phyloP scores from a whole-genome alignment of 1,284 basidiomycete genomes.

The Xerocomus amazonicus region DNA sequence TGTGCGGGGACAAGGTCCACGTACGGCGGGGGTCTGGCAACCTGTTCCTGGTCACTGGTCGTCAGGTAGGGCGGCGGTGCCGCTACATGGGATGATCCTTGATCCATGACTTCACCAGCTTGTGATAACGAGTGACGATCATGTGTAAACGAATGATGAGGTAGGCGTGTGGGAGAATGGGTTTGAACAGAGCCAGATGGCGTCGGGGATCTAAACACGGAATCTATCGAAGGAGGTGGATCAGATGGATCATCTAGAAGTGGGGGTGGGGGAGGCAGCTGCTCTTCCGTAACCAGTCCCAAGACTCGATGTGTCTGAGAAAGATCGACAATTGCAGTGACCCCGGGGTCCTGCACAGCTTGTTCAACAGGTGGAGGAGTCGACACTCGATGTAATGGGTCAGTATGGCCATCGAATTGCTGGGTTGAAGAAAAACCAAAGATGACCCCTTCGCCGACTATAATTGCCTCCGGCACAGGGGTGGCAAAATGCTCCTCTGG shows the following conservation, averaged over 20 bases:
- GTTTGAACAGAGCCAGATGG: conserved; percentile 42
- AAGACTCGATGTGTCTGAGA: conserved; percentile 54
- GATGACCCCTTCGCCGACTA: conserved; percentile 65
- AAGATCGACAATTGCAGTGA: conserved; percentile 60
- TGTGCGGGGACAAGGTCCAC: conserved; percentile 37
- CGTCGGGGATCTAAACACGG: conserved; percentile 64
- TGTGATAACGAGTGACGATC: conserved; percentile 23
- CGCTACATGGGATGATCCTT: conserved; percentile 38
- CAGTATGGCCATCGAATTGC: conserved; percentile 75
- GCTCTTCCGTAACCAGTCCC: conserved; percentile 51
- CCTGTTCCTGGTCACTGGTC: conserved; percentile 36
- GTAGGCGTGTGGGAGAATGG: conserved; percentile 35
- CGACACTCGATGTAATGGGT: conserved; percentile 53
- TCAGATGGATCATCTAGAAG: conserved; percentile 83
- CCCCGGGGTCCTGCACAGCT: conserved; percentile 61
- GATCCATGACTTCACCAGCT: conserved; percentile 32
- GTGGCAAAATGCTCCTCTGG: conserved; percentile 39
- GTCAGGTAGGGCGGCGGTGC: conserved; percentile 51
- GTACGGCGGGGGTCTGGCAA: conserved; percentile 40
- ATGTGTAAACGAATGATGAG: conserved; percentile 34
- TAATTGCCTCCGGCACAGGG: conserved; percentile 34
- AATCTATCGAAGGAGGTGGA: conserved; percentile 78
- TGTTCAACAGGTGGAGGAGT: conserved; percentile 73
- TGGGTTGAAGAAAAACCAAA: conserved; percentile 68
- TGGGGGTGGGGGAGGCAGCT: conserved; percentile 69